Evolutionary conservation across 2,329 filamentous ascomycete genomes (phyloP).

Genomic region (Scleromitrula shiraiana): DNA sequence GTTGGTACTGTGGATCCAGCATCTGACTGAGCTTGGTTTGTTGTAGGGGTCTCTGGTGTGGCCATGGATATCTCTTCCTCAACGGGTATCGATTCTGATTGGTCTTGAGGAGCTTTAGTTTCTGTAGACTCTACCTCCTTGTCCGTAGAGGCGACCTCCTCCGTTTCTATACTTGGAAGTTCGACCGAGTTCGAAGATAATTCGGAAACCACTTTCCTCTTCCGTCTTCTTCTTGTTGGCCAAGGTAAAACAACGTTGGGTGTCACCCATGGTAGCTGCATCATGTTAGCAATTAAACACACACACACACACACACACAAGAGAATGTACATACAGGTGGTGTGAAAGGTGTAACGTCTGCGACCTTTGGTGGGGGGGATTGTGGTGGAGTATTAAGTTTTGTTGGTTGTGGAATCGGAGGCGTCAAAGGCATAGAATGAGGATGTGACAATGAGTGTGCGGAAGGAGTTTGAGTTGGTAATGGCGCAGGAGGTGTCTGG

Average conservation of each 20-base stretch:
- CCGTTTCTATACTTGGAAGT: slow-evolving; percentile 13
- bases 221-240: slow-evolving; percentile 36
- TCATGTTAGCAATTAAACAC: slow-evolving; percentile 22
- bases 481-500: slow-evolving; percentile 39
- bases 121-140: neutral
- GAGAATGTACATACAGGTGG: slow-evolving; percentile 40
- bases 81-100: neutral
- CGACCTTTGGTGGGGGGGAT: slow-evolving; percentile 21
- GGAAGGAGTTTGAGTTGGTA: slow-evolving; percentile 34
- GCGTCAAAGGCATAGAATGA: slow-evolving; percentile 34
- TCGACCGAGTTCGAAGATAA: slow-evolving; percentile 21
- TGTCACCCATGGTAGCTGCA: slow-evolving; percentile 47
- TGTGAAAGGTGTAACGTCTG: slow-evolving; percentile 33
- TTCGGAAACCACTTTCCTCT: slow-evolving; percentile 35
- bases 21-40: slow-evolving; percentile 33
- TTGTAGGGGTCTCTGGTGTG: slow-evolving; percentile 41
- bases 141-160: neutral
- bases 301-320: slow-evolving; percentile 1
- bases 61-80: slow-evolving; percentile 31
- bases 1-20: slow-evolving; percentile 40
- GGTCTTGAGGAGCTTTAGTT: neutral
- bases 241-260: slow-evolving; percentile 45
- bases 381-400: slow-evolving; percentile 20
- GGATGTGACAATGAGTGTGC: slow-evolving; percentile 25
- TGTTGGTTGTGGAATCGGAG: slow-evolving; percentile 36